Base-by-base conservation (phyloP, 2,329 filamentous ascomycete species). In the Thermomyces lanuginosus region DNA sequence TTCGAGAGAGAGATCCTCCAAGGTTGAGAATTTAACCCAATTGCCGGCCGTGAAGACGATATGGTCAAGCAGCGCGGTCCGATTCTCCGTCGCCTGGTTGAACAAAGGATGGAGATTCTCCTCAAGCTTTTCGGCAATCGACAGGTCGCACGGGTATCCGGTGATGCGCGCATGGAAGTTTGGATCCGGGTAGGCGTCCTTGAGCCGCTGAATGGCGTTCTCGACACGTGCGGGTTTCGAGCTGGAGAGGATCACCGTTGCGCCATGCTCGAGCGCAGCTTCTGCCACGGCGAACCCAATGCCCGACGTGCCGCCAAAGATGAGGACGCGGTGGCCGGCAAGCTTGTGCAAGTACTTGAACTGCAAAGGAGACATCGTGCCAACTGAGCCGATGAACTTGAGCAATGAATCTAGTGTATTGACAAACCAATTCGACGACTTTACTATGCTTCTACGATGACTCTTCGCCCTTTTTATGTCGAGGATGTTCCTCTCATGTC, bases 41-140 rank as follows among this genome's bases (percentile, higher is more conserved):
- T 66, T 60, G 6, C 61, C 69, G 0, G 69, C 69, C 0, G 68
- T 72, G 48, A 58, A 66, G 21, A 69, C 50, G 14, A 73, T 56
- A 39, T 74, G 69, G 36, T 74, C 62, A 14, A 71, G 26, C 4
- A 23, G 24, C 16, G 31, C 21, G 36, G 16, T 29, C 29, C 17
- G 12, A 12, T 22, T 16, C 10, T 22, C 21, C 2, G 31, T 19
- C 1, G 24, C 27, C 11, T 21, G 28, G 21, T 24, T 9, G 7
- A 33, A 23, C 14, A 33, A 6, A 8, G 8, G 15, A 22, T 26
- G 24, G 4, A 30, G 18, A 16, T 11, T 30, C 6, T 14, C 8
- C 18, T 33, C 31, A 8, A 33, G 25, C 18, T 20, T 20, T 1
- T 54, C 50, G 14, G 56, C 45, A 29, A 57, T 49, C 12, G 53